These are phyloP conservation scores for Ceratopteris richardii DNA, from an alignment of 75 land plant genomes.

Conservation along the genomic window DNA sequence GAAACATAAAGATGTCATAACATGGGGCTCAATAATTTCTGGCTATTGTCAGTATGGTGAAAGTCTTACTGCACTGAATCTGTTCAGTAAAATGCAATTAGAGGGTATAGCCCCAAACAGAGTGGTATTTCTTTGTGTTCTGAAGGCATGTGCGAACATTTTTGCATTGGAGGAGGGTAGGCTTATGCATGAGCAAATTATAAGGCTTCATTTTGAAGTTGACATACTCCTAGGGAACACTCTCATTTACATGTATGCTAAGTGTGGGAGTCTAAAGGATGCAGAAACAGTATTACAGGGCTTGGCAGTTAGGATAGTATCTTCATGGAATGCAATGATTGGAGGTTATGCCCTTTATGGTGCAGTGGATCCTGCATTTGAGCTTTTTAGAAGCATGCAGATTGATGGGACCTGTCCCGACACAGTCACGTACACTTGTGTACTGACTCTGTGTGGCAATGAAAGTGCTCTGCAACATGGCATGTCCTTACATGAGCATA, in stretches of 20 bases:
- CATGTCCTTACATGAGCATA: conserved; percentile 32
- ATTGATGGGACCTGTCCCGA: conserved; percentile 31
- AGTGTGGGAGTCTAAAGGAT: conserved; percentile 43
- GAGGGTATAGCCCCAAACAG: conserved; percentile 14
- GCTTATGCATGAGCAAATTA: conserved; percentile 25
- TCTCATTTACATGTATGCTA: conserved; percentile 67
- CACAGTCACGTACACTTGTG: conserved; percentile 48
- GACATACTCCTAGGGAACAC: conserved; percentile 21
- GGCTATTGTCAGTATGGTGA: conserved; percentile 51
- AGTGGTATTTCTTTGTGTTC: conserved; percentile 11
- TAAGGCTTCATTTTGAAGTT: conserved; percentile 15
- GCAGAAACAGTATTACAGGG: conserved; percentile 11
- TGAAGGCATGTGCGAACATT: conserved; percentile 18
- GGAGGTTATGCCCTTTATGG: conserved; percentile 53
- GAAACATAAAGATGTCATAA: conserved; percentile 41
- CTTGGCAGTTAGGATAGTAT: conserved; percentile 23
- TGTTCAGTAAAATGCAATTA: conserved; percentile 27
- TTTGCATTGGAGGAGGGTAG: conserved; percentile 11
- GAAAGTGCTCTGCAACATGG: conserved; percentile 33
- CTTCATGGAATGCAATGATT: conserved; percentile 58
- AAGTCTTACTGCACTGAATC: conserved; percentile 39
- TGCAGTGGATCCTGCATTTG: conserved; percentile 28
- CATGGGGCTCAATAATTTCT: conserved; percentile 70
- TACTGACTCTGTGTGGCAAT: conserved; percentile 32
- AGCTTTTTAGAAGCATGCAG: conserved; percentile 22